Evolutionary conservation across 371 early-diverging fungal genomes (phyloP), one percentile per base, ranked within the genome.

Genomic region (Circinella minor): DNA sequence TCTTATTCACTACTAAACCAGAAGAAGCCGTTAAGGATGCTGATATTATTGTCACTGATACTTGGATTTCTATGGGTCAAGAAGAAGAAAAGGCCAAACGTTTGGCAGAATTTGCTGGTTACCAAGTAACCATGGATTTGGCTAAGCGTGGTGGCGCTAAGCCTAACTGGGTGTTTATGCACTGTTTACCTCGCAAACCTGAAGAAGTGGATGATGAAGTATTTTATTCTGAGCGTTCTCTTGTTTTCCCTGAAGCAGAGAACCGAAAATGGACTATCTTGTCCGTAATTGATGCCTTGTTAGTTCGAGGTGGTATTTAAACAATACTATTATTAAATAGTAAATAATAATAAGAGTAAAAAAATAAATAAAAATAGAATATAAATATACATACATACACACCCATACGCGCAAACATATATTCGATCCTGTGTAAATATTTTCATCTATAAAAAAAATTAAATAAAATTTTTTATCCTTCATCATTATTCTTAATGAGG

Each of bases 31-130:
- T 96, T 55, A 83, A 84, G 17, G 90, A 85, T 55, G 94, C 95
- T 11, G 91, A 98, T 78, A 84, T 96, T 39, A 92, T 98, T 67
- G 89, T 97, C 11, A 98, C 99, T 5, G 99, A 98, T 76, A 97
- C 98, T 5, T 98, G 98, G 97, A 87, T 98, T 60, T 93, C 94
- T 72, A 98, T 98, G 99, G 99, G 99, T 39, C 95, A 96, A 79
- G 98, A 98, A 81, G 83, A 80, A 14, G 98, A 98, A 76, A 95
- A 95, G 89, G 90, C 83, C 9, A 80, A 92, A 77, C 86, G 95
- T 34, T 66, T 96, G 55, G 63, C 78, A 62, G 96, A 92, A 36
- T 98, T 98, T 74, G 79, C 72, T 6, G 98, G 97, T 3, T 98
- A 90, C 86, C 91, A 94, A 81, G 88, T 98, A 61, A 95, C 97